Base-by-base conservation (phyloP, 352 stramenopile genomes). In the Globisporangium nunn region DNA sequence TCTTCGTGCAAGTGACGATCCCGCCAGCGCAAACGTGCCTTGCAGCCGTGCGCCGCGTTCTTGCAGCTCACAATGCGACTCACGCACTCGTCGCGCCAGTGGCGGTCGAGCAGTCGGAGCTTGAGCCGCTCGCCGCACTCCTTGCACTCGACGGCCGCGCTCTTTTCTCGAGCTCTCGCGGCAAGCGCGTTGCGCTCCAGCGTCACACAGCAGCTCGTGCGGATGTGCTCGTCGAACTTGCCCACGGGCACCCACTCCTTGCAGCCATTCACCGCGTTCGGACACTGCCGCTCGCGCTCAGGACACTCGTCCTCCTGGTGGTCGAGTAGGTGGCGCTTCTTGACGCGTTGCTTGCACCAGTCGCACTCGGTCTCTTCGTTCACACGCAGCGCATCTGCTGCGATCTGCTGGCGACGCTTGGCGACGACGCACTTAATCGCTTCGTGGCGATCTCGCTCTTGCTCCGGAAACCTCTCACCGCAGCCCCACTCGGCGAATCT, bases 241-340 rank as follows among this genome's bases (percentile, higher is more conserved):
- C 74, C 81, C 11, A 87, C 79, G 6, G 81, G 75, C 8, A 90
- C 71, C 81, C 81, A 91, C 49, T 88, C 81, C 10, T 65, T 61
- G 51, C 81, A 91, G 15, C 81, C 81, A 40, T 72, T 81, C 49
- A 50, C 50, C 12, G 64, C 57, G 35, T 91, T 89, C 35, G 75
- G 78, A 61, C 81, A 91, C 39, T 74, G 79, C 3, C 79, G 77
- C 58, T 92, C 81, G 4, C 82, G 75, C 56, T 78, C 71, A 6
- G 58, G 58, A 48, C 82, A 92, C 37, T 84, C 72, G n/a, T 92
- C 78, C 70, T 92, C 79, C 52, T 92, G 81, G 62, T 92, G 82
- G 52, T 89, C 74, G 3, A 87, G 62, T 18, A 92, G 47, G 12
- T 77, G 69, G 0, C 79, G 76, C 63, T 92, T 88, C 50, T 84